A percentile compares a stretch with the other conserved stretches of the same genome.
Evolutionary conservation across 2,329 filamentous ascomycete genomes (phyloP).

Genomic region (Fusarium zealandicum): DNA sequence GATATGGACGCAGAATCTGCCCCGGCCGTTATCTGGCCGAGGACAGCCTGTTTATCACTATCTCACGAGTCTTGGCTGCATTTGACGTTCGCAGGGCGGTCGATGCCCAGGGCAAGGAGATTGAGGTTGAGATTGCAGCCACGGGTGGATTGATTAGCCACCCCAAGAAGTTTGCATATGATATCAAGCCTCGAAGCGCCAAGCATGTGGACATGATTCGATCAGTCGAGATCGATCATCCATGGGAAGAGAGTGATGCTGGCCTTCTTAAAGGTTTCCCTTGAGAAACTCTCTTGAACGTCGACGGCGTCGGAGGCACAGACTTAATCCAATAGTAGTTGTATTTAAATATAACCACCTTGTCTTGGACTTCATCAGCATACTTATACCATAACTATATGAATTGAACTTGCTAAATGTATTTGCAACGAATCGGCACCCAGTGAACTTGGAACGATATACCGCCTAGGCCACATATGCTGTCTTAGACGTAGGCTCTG

Average conservation of each 20-base stretch:
- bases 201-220: conserved; percentile 28
- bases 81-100: conserved; percentile 50
- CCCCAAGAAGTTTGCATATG: conserved; percentile 24
- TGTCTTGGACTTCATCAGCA: too few species aligned
- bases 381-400: too few species aligned
- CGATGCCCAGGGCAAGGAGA: conserved; percentile 24
- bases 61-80: conserved; percentile 53
- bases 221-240: conserved; percentile 25
- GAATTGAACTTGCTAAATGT: too few species aligned
- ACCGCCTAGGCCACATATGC: too few species aligned
- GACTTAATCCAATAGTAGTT: too few species aligned
- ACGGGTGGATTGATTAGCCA: conserved; percentile 31
- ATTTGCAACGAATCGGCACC: too few species aligned
- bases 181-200: conserved; percentile 29
- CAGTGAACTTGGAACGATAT: too few species aligned
- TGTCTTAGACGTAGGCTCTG: too few species aligned
- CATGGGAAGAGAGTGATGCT: conserved; percentile 38
- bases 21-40: conserved; percentile 46
- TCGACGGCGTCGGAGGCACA: too few species aligned
- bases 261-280: neutral
- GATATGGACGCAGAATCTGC: conserved; percentile 48
- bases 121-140: conserved; percentile 25
- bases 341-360: too few species aligned
- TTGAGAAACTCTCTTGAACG: too few species aligned
- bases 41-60: conserved; percentile 44